phyloP scores from a whole-genome alignment of 1,284 basidiomycete species.

The Sphaerobolus stellatus region DNA sequence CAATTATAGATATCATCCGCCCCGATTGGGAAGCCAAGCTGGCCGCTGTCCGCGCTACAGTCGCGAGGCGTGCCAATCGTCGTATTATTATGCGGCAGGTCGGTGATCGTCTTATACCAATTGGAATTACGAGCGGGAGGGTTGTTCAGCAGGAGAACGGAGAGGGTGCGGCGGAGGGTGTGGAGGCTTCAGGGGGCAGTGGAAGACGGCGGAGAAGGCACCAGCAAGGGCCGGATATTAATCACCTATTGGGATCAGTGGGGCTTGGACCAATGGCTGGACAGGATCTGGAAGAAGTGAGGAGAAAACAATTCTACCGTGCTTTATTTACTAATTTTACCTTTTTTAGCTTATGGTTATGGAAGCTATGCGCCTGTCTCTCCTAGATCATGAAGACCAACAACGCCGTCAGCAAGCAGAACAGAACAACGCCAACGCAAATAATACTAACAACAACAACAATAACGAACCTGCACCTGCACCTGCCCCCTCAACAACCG shows the following conservation, averaged over 20 bases:
- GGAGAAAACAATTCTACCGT: conserved; percentile 23
- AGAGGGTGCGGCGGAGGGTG: conserved; percentile 37
- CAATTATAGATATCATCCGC: conserved; percentile 76
- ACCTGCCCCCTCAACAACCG: background rate
- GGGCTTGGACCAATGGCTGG: conserved; percentile 68
- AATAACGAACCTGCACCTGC: background rate
- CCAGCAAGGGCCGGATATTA: conserved; percentile 51
- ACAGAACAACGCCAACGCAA: conserved; percentile 50
- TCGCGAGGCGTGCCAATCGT: conserved; percentile 87
- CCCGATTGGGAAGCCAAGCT: conserved; percentile 95
- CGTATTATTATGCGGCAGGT: conserved; percentile 99
- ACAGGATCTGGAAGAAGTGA: conserved; percentile 87
- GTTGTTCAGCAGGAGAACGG: conserved; percentile 53
- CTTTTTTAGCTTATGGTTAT: conserved; percentile 86
- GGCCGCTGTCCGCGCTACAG: conserved; percentile 84
- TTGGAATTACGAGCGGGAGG: conserved; percentile 86
- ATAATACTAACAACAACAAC: background rate
- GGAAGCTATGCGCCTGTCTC: conserved; percentile 96
- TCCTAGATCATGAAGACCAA: conserved; percentile 87
- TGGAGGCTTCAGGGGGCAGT: conserved; percentile 40
- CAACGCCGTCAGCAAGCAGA: conserved; percentile 62
- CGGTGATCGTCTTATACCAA: conserved; percentile 93
- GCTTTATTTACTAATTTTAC: conserved; percentile 6
- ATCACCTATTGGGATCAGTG: conserved; percentile 62
- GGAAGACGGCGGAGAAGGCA: conserved; percentile 59